Conservation (phyloP, 345 rosid species). For the Salix koriyanagi region DNA sequence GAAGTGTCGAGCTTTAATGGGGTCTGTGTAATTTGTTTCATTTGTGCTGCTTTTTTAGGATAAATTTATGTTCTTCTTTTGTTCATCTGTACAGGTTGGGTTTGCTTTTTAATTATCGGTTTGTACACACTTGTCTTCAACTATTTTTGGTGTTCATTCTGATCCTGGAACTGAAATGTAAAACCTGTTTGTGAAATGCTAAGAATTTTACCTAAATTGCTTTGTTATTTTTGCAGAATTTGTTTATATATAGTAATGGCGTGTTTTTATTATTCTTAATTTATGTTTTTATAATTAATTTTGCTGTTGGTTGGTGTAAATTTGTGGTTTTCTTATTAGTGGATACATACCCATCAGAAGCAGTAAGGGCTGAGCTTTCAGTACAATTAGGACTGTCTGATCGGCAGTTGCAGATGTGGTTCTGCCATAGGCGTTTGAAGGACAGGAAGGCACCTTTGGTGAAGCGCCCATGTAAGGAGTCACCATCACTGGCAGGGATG, state of each 20-base stretch:
- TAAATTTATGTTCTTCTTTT: background rate
- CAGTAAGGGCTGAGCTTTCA: conserved; percentile 65
- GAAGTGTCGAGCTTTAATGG: background rate
- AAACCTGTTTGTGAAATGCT: background rate
- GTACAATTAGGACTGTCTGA: conserved; percentile 71
- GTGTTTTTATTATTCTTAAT: background rate
- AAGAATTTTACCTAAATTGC: background rate
- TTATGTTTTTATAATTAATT: background rate
- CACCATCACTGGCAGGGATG: conserved; percentile 14
- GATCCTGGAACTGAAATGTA: background rate
- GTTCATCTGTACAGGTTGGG: background rate
- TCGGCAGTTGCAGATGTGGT: conserved; percentile 97
- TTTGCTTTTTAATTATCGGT: background rate
- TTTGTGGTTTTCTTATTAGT: conserved; percentile 29
- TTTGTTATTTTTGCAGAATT: background rate
- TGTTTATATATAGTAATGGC: background rate
- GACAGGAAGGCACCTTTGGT: conserved; percentile 56
- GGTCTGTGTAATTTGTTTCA: background rate
- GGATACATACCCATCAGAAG: conserved; percentile 79
- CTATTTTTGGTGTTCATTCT: background rate
- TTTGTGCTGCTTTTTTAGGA: background rate
- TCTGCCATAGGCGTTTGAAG: conserved; percentile 86
- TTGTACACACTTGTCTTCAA: background rate
- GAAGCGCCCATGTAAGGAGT: conserved; percentile 54
- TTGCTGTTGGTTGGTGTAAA: background rate